phyloP scores from a whole-genome alignment of 2,329 filamentous ascomycete genomes.

The Ascochyta fabae region DNA sequence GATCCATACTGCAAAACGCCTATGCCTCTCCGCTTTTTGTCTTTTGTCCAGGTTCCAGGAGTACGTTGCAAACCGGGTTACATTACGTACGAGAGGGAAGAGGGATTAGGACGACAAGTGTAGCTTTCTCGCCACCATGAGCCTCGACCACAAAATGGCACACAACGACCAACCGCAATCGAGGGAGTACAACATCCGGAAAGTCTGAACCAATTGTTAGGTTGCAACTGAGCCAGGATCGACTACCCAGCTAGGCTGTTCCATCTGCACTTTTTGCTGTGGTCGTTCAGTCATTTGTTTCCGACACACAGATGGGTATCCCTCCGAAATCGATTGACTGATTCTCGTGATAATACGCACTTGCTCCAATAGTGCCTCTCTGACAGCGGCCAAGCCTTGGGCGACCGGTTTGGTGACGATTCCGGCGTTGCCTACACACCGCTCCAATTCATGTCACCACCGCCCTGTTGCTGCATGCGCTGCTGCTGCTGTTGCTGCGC shows the following conservation, averaged over 20 bases:
- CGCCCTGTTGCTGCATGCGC: slow-evolving; percentile 32
- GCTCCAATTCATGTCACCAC: slow-evolving; percentile 37
- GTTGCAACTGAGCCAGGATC: too few species aligned
- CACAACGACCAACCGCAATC: too few species aligned
- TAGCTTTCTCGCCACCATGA: too few species aligned
- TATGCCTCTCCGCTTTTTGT: not conserved
- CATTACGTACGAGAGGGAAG: too few species aligned
- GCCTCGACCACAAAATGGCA: too few species aligned
- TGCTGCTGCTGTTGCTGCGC: slow-evolving; percentile 35
- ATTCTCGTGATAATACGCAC: not conserved
- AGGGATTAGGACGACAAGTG: too few species aligned
- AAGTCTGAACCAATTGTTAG: too few species aligned
- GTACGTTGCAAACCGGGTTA: too few species aligned
- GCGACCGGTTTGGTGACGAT: not conserved
- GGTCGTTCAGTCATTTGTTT: not conserved
- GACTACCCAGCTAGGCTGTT: too few species aligned
- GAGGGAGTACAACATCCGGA: too few species aligned
- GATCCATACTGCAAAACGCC: not conserved
- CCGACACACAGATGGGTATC: not conserved
- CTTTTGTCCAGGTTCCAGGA: not conserved
- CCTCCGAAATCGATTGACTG: not conserved
- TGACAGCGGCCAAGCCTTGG: not conserved
- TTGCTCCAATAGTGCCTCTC: not conserved
- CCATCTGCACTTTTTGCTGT: too few species aligned
- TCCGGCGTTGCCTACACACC: slow-evolving; percentile 22